phyloP scores from a whole-genome alignment of 78 protist genomes.

The Cavenderia fasciculata region DNA sequence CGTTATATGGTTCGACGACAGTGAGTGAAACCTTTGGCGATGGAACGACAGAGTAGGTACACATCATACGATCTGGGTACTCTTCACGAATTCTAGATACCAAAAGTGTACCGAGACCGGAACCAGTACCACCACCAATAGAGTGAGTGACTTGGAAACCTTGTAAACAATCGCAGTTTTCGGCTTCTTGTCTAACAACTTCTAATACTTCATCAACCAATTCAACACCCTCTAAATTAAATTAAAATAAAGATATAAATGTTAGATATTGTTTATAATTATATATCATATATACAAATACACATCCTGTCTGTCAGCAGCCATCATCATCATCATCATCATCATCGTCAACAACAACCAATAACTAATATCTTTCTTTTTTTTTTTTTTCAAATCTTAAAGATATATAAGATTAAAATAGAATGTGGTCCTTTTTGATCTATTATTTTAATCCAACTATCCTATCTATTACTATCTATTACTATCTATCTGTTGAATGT shows the following conservation, averaged over 20 bases:
- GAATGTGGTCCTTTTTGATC: no score
- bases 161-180: constrained; percentile 98
- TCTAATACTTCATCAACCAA: constrained; percentile 97
- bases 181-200: constrained; percentile 98
- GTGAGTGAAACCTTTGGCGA: constrained; percentile 98
- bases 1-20: constrained; percentile 99
- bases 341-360: no score
- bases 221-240: constrained; percentile 93
- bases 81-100: constrained; percentile 95
- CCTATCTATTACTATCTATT: no score
- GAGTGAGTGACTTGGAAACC: constrained; percentile 99
- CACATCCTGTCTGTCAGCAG: no score
- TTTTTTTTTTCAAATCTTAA: no score
- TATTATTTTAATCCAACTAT: no score
- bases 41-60: constrained; percentile 98
- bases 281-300: no score
- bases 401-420: no score
- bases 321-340: no score
- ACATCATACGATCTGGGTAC: constrained; percentile 98
- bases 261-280: no score
- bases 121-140: constrained; percentile 99
- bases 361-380: no score
- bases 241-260: background rate
- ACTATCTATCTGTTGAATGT: no score
- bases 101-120: constrained; percentile 97